Percentiles rank a stretch among this genome's conserved stretches.
Conservation (phyloP, 1,139 yeast species). For the Ogataea hybrid region DNA sequence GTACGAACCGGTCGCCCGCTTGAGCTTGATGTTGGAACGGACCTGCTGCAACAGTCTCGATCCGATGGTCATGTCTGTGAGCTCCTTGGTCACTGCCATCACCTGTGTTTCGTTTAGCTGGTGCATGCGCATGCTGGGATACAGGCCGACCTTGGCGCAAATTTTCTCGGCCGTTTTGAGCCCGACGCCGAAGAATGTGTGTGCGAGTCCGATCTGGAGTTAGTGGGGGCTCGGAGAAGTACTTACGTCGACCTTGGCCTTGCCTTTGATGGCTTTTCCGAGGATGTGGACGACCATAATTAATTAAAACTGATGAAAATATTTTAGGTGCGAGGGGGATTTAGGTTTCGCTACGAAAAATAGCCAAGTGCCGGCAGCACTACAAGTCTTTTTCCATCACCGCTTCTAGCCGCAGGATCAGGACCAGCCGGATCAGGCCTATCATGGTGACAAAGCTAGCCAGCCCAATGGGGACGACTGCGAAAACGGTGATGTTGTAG, state of each 20-base stretch:
- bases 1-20: constrained; percentile 80
- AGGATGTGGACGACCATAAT: constrained; percentile 72
- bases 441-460: constrained; percentile 94
- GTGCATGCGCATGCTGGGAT: constrained; percentile 93
- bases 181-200: constrained; percentile 86
- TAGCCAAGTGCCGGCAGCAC: not conserved
- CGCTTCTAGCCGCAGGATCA: constrained; percentile 72
- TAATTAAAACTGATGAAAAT: constrained; percentile 5
- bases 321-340: constrained; percentile 7
- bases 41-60: constrained; percentile 80
- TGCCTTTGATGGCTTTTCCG: constrained; percentile 69
- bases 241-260: constrained; percentile 39
- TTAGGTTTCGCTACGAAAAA: not conserved
- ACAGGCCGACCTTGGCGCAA: constrained; percentile 86
- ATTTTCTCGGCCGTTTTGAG: constrained; percentile 66
- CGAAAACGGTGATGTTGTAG: constrained; percentile 88
- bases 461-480: constrained; percentile 94
- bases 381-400: constrained; percentile 32
- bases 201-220: constrained; percentile 65
- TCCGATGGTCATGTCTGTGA: constrained; percentile 80
- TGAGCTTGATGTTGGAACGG: constrained; percentile 74
- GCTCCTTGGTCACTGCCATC: constrained; percentile 81
- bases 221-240: not conserved
- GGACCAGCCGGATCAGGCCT: constrained; percentile 68
- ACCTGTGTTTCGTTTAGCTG: constrained; percentile 87